phyloP scores from a whole-genome alignment of 495 filamentous ascomycete genomes.

The Hypoxylon trugodes region DNA sequence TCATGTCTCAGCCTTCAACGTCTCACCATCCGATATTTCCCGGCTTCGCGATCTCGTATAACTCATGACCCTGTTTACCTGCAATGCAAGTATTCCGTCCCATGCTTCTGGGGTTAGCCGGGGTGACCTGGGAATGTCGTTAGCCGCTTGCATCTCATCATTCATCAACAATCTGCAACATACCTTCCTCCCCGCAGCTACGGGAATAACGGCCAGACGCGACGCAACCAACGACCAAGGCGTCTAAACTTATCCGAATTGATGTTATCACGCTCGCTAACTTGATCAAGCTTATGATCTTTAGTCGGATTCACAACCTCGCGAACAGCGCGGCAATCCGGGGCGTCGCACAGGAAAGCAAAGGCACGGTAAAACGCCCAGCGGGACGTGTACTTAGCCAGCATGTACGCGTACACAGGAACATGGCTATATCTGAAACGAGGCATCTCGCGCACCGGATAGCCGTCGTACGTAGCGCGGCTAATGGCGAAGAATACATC shows the following conservation, averaged over 20 bases:
- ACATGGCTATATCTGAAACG: conserved; percentile 41
- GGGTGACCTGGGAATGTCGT: too few species aligned
- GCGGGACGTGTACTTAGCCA: conserved; percentile 59
- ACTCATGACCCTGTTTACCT: too few species aligned
- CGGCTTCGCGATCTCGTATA: too few species aligned
- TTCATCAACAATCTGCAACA: too few species aligned
- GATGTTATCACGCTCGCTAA: conserved; percentile 56
- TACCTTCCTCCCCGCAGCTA: too few species aligned
- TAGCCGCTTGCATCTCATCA: too few species aligned
- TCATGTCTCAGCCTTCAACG: too few species aligned
- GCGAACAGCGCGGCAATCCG: conserved; percentile 39
- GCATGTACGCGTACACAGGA: conserved; percentile 58
- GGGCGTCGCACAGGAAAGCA: conserved; percentile 51
- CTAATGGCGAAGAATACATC: conserved; percentile 62
- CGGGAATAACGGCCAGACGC: conserved; percentile 54
- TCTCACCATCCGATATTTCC: too few species aligned
- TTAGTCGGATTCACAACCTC: conserved; percentile 63
- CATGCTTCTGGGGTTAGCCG: too few species aligned
- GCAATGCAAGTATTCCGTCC: too few species aligned
- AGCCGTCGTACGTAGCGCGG: conserved; percentile 47
- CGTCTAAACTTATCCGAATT: conserved; percentile 50
- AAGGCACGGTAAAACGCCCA: conserved; percentile 58
- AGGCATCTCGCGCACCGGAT: conserved; percentile 28
- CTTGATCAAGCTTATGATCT: conserved; percentile 55
- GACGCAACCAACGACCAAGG: conserved; percentile 47